Base-by-base conservation (phyloP, 202 grass and related monocot genomes). In the Hordeum pubiflorum region DNA sequence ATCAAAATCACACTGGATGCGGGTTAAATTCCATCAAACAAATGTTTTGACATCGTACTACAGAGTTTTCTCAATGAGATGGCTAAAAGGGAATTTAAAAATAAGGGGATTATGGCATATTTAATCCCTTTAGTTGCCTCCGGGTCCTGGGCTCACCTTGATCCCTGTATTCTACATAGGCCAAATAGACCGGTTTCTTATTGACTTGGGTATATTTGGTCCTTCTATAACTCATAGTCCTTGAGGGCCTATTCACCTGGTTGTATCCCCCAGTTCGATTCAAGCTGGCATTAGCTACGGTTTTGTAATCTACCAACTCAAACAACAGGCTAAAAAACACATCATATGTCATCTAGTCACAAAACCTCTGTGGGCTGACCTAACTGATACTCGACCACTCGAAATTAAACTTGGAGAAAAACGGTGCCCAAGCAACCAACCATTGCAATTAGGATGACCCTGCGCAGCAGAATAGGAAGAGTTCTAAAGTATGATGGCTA, bases 241-340 rank as follows among this genome's bases (percentile, higher is more conserved):
- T 32, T 32, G 31, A 32, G 31, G 4, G 3, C 31, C 3, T 5
- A 32, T 32, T 34, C 33, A 34, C 33, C 18, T 59, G 34, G 24
- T 56, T 82, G 62, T 70, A 63, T 63, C 76, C 15, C 69, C 54
- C 73, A 78, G 27, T 41, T 76, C 66, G 11, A 72, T 26, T 66
- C 55, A 65, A 77, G 77, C 62, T 65, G 21, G 82, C 50, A 69
- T 72, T 72, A 24, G 41, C 39, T 29, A 72, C 38, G 15, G 57
- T 29, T 63, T 62, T 40, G 4, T 6, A 44, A 10, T 24, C 79
- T 68, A 64, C 65, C 73, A 79, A 56, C 63, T 29, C 27, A 29
- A 29, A 29, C 27, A 29, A 29, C 27, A 79, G 44, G 63, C 36
- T 37, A 76, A 34, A 50, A 17, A 74, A 29, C 70, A 68, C 24